Evolutionary conservation across 805 yeast genomes (phyloP).

Genomic region (Wickerhamomyces strasburgensis): DNA sequence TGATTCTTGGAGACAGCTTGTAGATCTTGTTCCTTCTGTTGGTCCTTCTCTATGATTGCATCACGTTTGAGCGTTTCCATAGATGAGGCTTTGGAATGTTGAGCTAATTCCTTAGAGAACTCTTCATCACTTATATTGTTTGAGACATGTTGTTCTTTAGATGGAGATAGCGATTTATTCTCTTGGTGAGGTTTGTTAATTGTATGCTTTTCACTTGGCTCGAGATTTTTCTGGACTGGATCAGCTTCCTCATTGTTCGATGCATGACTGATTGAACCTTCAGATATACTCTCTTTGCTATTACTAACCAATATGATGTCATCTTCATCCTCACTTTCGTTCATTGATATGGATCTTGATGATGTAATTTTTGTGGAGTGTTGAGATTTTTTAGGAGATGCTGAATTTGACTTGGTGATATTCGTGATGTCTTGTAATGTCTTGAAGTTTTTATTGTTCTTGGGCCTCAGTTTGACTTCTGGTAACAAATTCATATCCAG

Average conservation of each 20-base stretch:
- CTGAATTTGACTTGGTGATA: slow-evolving; percentile 1
- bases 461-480: background rate
- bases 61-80: background rate
- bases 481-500: slow-evolving; percentile 4
- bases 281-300: slow-evolving; percentile 9
- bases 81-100: background rate
- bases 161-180: too few relatives aligned
- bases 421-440: slow-evolving; percentile 17
- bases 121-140: background rate
- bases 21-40: background rate
- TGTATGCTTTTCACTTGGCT: too few relatives aligned
- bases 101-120: background rate
- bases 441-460: background rate
- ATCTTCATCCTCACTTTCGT: slow-evolving; percentile 16
- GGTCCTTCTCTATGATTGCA: too few relatives aligned
- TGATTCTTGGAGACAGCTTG: background rate
- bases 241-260: too few relatives aligned
- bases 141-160: background rate
- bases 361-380: too few relatives aligned
- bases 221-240: background rate
- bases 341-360: too few relatives aligned
- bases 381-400: slow-evolving; percentile 6
- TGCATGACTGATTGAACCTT: too few relatives aligned
- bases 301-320: slow-evolving; percentile 22
- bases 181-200: too few relatives aligned